These are phyloP conservation scores for Verticillium nubilum DNA, from an alignment of 2,329 filamentous ascomycete species.

Conservation along the genomic window DNA sequence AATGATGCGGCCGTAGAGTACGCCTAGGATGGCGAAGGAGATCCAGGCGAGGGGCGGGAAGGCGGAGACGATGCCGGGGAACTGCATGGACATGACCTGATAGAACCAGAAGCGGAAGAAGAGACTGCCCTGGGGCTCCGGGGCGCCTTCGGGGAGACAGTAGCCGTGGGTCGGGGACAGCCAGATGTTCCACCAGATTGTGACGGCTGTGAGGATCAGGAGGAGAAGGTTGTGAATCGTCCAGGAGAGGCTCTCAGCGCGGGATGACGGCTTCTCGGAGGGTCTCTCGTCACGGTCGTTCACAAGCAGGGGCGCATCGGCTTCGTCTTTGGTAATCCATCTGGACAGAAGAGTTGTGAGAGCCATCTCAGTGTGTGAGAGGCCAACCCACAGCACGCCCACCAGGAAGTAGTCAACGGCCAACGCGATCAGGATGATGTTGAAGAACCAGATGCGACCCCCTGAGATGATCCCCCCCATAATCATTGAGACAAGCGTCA, in stretches of 20 bases:
- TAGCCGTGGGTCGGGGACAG: conserved; percentile 32
- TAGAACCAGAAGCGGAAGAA: conserved; percentile 36
- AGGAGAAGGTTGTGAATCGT: conserved; percentile 33
- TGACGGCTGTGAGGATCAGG: conserved; percentile 23
- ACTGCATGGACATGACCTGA: conserved; percentile 14
- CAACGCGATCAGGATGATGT: conserved; percentile 36
- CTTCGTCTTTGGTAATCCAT: conserved; percentile 8
- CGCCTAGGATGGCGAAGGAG: conserved; percentile 37
- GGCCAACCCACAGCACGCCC: conserved; percentile 32
- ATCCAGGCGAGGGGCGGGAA: conserved; percentile 42
- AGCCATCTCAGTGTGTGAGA: conserved; percentile 26
- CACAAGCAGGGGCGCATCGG: conserved; percentile 23
- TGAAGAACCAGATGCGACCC: conserved; percentile 35
- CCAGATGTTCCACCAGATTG: conserved; percentile 43
- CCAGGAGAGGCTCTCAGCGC: conserved; percentile 26
- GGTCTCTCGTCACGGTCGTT: conserved; percentile 1
- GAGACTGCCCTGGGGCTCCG: conserved; percentile 12
- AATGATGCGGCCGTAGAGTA: conserved; percentile 35
- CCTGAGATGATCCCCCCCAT: conserved; percentile 25
- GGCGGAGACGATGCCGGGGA: conserved; percentile 24
- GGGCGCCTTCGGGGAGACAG: conserved; percentile 18
- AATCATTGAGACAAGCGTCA: conserved; percentile 25
- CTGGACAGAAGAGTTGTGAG: conserved; percentile 19
- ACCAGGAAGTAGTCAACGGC: conserved; percentile 39
- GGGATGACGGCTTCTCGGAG: neutral